Base-by-base conservation (phyloP, 2,329 filamentous ascomycete genomes). In the Colletotrichum karsti region DNA sequence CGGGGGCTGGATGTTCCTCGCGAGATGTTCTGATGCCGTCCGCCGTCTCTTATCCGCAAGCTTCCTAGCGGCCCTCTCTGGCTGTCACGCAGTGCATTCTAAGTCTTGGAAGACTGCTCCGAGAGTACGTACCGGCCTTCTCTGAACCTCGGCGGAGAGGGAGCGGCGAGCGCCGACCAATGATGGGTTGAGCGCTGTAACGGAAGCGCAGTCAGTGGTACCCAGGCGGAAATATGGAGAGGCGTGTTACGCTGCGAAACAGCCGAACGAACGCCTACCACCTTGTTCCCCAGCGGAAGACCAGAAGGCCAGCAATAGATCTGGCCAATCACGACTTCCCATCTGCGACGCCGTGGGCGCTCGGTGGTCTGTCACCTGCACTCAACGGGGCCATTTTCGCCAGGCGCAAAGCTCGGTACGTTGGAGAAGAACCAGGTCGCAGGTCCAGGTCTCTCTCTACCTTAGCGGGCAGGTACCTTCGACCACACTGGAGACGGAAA, bases 181-280 rank as follows among this genome's bases (percentile, higher is more conserved):
- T 70, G 22, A 42, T 22, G 54, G 37, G 8, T 20, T 9, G 39
- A 55, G 56, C 69, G 69, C 69, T 70, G 69, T 60, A 70, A 69
- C 66, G 69, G 69, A 70, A 68, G 60, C 18, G 37, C 54, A 22
- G 37, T 39, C 41, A 62, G 51, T 66, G 56, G 56, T 35, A 58
- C 60, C 46, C 37, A 48, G 39, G 57, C 68, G 65, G 68, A 62
- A 62, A 59, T 65, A 70, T 64, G 65, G 68, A 69, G 65, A 50
- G 42, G 30, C 53, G 60, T 63, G 46, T 54, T 55, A 44, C 48
- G 41, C 61, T 55, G 59, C 55, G 65, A 64, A 70, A 70, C 66
- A 70, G 66, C 69, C 69, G 66, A 69, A 61, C 66, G 66, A 70
- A 58, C 60, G 56, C 61, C 64, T 55, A 39, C 63, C 33, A 67